phyloP scores from a whole-genome alignment of 441 rosid genomes.

The Arabidopsis lyrata region DNA sequence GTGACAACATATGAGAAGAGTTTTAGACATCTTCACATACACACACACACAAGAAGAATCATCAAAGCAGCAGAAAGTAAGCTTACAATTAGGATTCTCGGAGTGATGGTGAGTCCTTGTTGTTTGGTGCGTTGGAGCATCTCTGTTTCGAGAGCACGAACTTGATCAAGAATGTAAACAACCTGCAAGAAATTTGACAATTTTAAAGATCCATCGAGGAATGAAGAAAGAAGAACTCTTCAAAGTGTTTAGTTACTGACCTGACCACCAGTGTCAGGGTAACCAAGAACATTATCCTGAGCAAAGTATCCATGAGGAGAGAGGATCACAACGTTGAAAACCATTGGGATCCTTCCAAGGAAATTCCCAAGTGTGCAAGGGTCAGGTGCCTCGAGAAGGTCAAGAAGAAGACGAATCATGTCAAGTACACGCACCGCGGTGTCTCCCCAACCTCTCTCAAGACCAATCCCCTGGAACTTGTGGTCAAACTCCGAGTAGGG shows the following conservation, averaged over 20 bases:
- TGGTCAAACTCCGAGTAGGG: constrained; percentile 64
- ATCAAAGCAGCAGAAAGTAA: background rate
- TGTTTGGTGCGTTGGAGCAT: constrained; percentile 88
- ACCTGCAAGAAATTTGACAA: constrained; percentile 51
- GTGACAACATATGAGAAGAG: constrained; percentile 14
- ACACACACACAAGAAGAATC: background rate
- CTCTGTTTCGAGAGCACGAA: constrained; percentile 90
- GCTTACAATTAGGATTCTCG: constrained; percentile 87
- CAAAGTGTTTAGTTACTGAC: constrained; percentile 41
- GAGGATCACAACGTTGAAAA: constrained; percentile 86
- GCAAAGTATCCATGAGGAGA: constrained; percentile 98
- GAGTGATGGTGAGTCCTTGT: constrained; percentile 93
- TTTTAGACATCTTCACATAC: constrained; percentile 2
- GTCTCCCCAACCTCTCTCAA: constrained; percentile 97
- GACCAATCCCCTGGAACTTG: constrained; percentile 86
- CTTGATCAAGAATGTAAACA: constrained; percentile 99
- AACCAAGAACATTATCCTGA: constrained; percentile 93
- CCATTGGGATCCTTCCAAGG: constrained; percentile 92
- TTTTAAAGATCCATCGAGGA: background rate
- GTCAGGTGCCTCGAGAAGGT: constrained; percentile 96
- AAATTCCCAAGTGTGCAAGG: constrained; percentile 87
- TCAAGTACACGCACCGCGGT: constrained; percentile 75
- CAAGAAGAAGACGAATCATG: constrained; percentile 88
- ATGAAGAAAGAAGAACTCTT: background rate
- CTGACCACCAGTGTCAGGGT: constrained; percentile 99